Evolutionary conservation across 2,329 filamentous ascomycete species (phyloP).

Genomic region (Sarocladium kiliense): DNA sequence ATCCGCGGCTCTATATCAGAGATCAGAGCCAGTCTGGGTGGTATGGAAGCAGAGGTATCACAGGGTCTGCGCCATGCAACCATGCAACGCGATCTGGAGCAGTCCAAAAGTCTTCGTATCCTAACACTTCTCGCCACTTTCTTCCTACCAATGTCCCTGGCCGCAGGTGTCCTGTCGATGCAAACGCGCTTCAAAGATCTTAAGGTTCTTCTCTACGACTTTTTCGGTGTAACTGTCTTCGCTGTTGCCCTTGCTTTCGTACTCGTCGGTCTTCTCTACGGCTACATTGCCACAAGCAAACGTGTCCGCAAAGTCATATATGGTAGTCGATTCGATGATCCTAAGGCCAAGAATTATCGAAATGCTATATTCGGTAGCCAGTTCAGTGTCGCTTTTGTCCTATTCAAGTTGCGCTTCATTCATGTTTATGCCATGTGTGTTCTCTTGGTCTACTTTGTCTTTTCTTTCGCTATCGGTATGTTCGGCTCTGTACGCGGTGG

Average conservation of each 20-base stretch:
- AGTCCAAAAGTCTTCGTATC: neutral
- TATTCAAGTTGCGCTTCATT: no score
- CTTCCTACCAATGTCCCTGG: neutral
- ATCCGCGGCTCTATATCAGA: neutral
- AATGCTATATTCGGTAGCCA: no score
- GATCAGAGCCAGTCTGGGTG: neutral
- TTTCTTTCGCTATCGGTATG: no score
- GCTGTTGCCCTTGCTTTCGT: neutral
- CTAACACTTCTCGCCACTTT: neutral
- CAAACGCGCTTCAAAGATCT: neutral
- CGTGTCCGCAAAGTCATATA: no score
- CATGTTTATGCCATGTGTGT: no score
- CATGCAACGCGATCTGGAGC: neutral
- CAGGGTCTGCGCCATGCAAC: neutral
- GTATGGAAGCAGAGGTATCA: neutral
- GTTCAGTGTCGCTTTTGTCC: no score
- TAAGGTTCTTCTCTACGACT: neutral
- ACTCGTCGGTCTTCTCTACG: no score
- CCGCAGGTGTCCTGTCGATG: neutral
- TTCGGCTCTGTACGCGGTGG: no score
- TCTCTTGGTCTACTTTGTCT: no score
- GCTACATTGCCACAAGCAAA: no score
- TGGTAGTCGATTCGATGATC: no score
- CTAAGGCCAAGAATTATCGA: no score
- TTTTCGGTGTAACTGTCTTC: neutral